These are phyloP conservation scores for Talaromyces sp. DNA, from an alignment of 2,329 filamentous ascomycete species.

Conservation along the genomic window DNA sequence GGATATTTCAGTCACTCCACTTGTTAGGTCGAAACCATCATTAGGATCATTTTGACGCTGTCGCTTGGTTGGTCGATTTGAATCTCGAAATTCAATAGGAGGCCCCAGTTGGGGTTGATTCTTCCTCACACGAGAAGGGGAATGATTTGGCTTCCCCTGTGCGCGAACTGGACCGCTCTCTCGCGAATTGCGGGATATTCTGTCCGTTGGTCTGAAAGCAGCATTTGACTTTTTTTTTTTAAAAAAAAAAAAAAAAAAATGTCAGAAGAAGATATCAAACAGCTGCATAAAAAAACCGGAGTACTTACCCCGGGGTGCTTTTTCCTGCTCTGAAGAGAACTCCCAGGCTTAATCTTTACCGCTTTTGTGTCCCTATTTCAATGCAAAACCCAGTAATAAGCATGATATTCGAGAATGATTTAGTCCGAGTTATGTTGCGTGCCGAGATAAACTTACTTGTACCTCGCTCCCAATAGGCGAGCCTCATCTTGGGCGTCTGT, in stretches of 20 bases:
- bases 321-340: constrained; percentile 20
- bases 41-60: constrained; percentile 25
- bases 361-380: constrained; percentile 18
- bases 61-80: constrained; percentile 32
- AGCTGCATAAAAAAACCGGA: neutral
- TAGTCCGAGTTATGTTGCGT: too few species aligned
- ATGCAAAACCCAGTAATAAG: neutral
- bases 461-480: constrained; percentile 21
- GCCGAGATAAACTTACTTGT: constrained; percentile 9
- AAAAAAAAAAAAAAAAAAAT: neutral
- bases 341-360: constrained; percentile 33
- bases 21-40: constrained; percentile 16
- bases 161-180: constrained; percentile 39
- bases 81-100: constrained; percentile 20
- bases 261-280: neutral
- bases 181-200: constrained; percentile 27
- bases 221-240: constrained; percentile 17
- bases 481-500: constrained; percentile 23
- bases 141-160: constrained; percentile 19
- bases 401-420: neutral
- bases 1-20: constrained; percentile 18
- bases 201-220: constrained; percentile 29
- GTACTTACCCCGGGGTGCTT: constrained; percentile 26
- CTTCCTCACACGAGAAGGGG: neutral
- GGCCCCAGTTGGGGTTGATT: constrained; percentile 13